These are phyloP conservation scores for Metschnikowia colocasiae DNA, from an alignment of 805 yeast genomes.

Conservation along the genomic window DNA sequence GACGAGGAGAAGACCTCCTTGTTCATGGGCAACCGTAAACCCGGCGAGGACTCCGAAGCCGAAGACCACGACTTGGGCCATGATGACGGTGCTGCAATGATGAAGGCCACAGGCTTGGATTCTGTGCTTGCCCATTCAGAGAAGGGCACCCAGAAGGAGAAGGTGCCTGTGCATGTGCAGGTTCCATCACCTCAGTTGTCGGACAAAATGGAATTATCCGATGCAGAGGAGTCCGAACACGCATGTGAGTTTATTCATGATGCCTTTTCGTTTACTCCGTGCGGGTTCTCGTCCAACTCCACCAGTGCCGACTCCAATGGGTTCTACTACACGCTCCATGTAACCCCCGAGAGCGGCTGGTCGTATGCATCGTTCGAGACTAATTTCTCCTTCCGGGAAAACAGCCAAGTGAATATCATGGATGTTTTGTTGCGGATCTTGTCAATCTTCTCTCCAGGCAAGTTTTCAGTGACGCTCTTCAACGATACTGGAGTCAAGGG, in stretches of 20 bases:
- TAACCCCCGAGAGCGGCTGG: conserved; percentile 93
- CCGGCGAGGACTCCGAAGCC: conserved; percentile 36
- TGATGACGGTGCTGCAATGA: conserved; percentile 64
- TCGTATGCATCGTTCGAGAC: conserved; percentile 96
- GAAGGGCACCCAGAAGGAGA: background rate
- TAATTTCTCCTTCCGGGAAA: conserved; percentile 55
- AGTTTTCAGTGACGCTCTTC: conserved; percentile 54
- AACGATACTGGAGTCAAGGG: conserved; percentile 18
- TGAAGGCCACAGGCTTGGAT: conserved; percentile 61
- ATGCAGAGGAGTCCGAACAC: conserved; percentile 9
- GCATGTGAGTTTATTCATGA: conserved; percentile 55
- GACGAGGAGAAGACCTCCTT: conserved; percentile 51
- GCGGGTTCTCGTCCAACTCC: conserved; percentile 92
- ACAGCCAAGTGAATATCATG: conserved; percentile 39
- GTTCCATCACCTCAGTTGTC: conserved; percentile 37
- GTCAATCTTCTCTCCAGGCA: conserved; percentile 65
- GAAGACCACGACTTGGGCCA: conserved; percentile 76
- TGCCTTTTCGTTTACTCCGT: conserved; percentile 88
- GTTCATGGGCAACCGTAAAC: conserved; percentile 54
- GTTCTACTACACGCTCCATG: conserved; percentile 77
- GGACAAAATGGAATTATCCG: conserved; percentile 26
- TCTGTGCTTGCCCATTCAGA: conserved; percentile 38
- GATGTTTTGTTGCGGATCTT: conserved; percentile 61
- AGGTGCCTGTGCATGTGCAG: conserved; percentile 10
- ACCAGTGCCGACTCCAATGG: conserved; percentile 47